Evolutionary conservation across 2,329 filamentous ascomycete species (phyloP), one percentile per base, ranked within the genome.

Genomic region (Fragosphaeria purpurea): DNA sequence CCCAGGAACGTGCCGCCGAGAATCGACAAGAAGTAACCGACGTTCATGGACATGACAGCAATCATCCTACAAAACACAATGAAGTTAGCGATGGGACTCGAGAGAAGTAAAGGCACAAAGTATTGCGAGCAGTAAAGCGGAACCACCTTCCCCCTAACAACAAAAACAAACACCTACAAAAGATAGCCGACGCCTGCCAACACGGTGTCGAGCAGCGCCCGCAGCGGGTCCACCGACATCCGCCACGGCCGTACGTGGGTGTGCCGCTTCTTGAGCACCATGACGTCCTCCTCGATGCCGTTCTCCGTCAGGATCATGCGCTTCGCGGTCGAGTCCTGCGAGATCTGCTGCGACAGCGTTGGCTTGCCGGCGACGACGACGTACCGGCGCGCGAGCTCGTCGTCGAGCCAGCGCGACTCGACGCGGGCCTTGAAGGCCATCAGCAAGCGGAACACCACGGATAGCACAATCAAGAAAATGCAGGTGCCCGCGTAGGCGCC

Each of bases 401-500:
- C 69, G 63, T 86, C 81, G 44, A 85, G 68, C 83, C 88, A 94
- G 43, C 72, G 70, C 57, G 71, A 62, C 66, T 77, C 79, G 64
- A 70, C 76, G 66, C 71, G 80, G 69, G 69, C 79, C 63, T 88
- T 88, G 59, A 79, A 72, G 3, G 89, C 89, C 47, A 91, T 70
- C 12, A 95, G 72, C 22, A 73, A 69, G 48, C 90, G 85, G 61
- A 84, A 82, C 51, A 85, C 61, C 54, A 83, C 72, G 53, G 82
- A 83, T 47, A 97, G 81, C 43, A 85, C 59, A 63, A 95, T 82
- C 53, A 96, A 77, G 69, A 96, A 96, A 65, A 96, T 86, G 72
- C 91, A 95, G 33, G 88, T 95, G 50, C 82, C 91, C 2, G 88
- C 88, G 67, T 96, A 97, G 53, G 76, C 70, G 59, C 84, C 88